Evolutionary conservation across 2,329 filamentous ascomycete genomes (phyloP), one percentile per base, ranked within the genome.

Genomic region (Fusarium nodosum): DNA sequence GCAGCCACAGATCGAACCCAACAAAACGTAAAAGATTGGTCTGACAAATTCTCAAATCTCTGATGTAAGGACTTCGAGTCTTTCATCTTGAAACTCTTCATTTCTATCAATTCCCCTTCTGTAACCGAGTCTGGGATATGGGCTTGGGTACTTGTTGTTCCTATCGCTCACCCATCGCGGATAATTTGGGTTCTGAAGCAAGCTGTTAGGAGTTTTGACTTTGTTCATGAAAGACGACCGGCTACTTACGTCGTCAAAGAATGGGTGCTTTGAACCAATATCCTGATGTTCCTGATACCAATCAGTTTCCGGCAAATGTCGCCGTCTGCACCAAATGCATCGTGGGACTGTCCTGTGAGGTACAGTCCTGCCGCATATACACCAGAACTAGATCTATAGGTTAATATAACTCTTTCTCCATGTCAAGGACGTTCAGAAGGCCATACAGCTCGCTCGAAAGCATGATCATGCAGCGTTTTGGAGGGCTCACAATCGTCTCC

Each of bases 321-420:
- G 56, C 2, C 69, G 54, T 36, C 44, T 71, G 15, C 69, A 72
- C 69, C 64, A 71, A 3, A 48, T 71, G 5, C 69, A 72, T 8
- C 69, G 53, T 0, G 59, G 30, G 0, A 47, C 15, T 1, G 57
- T 59, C 5, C 18, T 34, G 1, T 60, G 33, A 0, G 47, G 18
- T 5, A 70, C 55, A 0, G 22, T 41, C 3, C 31, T 66, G 2
- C 60, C 69, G 15, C 69, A 72, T 0, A 26, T 50, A 20, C 69
- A 72, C 69, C 66, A 72, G 15, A 66, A 41, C 69, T 72, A 5
- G 1, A 39, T 7, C 0, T 1, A n/a, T 1, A 0, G 1, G 12
- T 65, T 0, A 64, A 36, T 10, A 0, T 1, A 5, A 1, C 45
- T 15, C 26, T 7, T 10, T 12, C 1, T 10, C 12, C 5, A 12